Evolutionary conservation across 1,284 basidiomycete species (phyloP), one percentile per base, ranked within the genome.

Genomic region (Ceratobasidium sp.): DNA sequence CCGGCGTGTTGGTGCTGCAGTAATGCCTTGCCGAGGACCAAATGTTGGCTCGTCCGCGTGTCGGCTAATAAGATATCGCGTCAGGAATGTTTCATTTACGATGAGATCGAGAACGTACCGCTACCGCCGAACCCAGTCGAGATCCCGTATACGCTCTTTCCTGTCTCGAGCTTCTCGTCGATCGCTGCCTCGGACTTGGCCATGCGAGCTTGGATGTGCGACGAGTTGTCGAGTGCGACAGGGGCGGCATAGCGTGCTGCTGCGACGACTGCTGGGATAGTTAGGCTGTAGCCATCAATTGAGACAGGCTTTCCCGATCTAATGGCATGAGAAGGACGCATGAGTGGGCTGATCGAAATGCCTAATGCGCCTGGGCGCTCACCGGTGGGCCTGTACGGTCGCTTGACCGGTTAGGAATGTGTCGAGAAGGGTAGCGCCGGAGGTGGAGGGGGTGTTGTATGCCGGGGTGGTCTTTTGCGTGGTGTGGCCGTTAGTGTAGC

Each of bases 1-100:
- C 93, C 93, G 64, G 84, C 84, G 74, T 94, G 91, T 80, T 94
- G 92, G 80, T 93, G 91, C 81, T 95, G 93, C 41, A 96, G 85
- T 29, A 96, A 88, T 1, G 92, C 90, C 77, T 90, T 87, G 14
- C 93, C 93, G 22, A 94, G 89, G 7, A 89, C 84, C 76, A 91
- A 80, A 51, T 91, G 89, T 76, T 92, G 84, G 76, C 89, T 86
- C 0, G 93, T 94, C 47, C 93, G 87, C 3, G 92, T 94, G 80
- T 90, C 89, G 7, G 89, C 89, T 87, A 72, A 5, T 22, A 75
- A 64, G 33, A 60, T 50, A 73, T 53, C 36, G 36, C 74, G 62
- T 31, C 59, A 71, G 41, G 45, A 54, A 36, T 27, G 17, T 51
- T 15, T 14, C 44, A 45, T 33, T 57, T 44, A 47, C 33, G 44